phyloP scores from a whole-genome alignment of 1,139 yeast genomes.

The Diutina catenulata region DNA sequence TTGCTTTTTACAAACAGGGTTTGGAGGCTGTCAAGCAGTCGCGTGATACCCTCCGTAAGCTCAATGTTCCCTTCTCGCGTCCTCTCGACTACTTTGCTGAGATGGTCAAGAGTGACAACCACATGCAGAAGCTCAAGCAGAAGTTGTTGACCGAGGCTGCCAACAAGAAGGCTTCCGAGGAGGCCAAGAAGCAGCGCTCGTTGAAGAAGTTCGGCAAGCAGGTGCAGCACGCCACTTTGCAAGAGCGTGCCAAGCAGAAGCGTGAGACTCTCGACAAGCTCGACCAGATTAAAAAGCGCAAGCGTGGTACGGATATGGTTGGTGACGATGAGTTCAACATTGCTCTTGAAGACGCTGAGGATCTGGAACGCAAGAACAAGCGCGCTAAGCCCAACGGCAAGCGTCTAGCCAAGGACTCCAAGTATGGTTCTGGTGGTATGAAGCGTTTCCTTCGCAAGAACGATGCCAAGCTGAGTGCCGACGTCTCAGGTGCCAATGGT shows the following conservation, averaged over 20 bases:
- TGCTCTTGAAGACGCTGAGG: conserved; percentile 85
- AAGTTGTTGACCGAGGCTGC: conserved; percentile 81
- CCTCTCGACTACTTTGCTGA: conserved; percentile 97
- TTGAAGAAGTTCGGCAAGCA: conserved; percentile 96
- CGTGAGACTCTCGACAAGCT: conserved; percentile 83
- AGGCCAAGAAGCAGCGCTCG: conserved; percentile 88
- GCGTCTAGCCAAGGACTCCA: conserved; percentile 55
- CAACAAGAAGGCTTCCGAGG: conserved; percentile 84
- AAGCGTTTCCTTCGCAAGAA: conserved; percentile 65
- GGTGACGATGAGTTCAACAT: conserved; percentile 52
- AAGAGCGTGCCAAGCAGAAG: conserved; percentile 91
- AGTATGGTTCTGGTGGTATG: conserved; percentile 47
- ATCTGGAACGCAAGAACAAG: conserved; percentile 28
- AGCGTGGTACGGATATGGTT: conserved; percentile 62
- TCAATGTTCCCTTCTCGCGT: conserved; percentile 79
- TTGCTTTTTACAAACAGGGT: conserved; percentile 71
- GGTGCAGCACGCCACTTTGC: conserved; percentile 88
- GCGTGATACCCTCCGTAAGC: conserved; percentile 48
- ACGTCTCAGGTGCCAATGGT: not conserved
- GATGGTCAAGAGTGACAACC: conserved; percentile 96
- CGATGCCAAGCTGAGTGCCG: conserved; percentile 35
- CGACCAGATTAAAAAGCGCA: conserved; percentile 66
- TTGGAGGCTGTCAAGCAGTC: conserved; percentile 73
- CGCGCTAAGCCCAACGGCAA: conserved; percentile 50
- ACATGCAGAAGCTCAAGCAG: conserved; percentile 86